phyloP scores from a whole-genome alignment of 345 rosid species.

The Cardamine resedifolia region DNA sequence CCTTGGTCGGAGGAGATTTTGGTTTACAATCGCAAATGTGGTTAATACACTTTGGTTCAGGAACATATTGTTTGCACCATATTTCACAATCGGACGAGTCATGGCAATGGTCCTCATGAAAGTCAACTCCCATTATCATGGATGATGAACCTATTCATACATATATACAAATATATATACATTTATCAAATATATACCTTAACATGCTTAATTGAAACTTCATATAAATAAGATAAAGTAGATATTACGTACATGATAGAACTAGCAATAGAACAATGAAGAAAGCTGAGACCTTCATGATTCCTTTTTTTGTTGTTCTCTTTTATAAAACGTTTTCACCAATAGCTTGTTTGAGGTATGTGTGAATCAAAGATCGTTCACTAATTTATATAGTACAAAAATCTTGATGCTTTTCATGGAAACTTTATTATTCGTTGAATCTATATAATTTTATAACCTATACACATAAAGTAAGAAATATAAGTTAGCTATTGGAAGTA shows the following conservation, averaged over 20 bases:
- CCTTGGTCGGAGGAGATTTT: background rate
- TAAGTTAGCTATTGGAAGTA: background rate
- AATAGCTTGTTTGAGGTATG: background rate
- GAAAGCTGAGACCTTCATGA: constrained; percentile 22
- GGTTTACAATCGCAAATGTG: constrained; percentile 29
- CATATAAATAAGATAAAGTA: background rate
- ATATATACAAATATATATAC: background rate
- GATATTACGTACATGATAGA: constrained; percentile 24
- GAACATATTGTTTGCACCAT: constrained; percentile 29
- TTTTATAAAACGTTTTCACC: background rate
- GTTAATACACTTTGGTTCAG: constrained; percentile 26
- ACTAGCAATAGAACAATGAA: constrained; percentile 24
- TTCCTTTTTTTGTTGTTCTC: background rate
- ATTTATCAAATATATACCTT: background rate
- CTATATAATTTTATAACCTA: background rate
- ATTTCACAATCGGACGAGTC: constrained; percentile 3
- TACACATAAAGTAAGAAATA: background rate
- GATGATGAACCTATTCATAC: constrained; percentile 20
- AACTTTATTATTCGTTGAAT: background rate
- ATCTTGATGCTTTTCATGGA: background rate
- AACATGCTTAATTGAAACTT: background rate
- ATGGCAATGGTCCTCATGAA: constrained; percentile 26
- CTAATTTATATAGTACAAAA: constrained; percentile 2
- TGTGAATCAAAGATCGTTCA: background rate
- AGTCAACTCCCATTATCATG: background rate